Conservation (phyloP, 2,329 filamentous ascomycete genomes). For the Septoria linicola region DNA sequence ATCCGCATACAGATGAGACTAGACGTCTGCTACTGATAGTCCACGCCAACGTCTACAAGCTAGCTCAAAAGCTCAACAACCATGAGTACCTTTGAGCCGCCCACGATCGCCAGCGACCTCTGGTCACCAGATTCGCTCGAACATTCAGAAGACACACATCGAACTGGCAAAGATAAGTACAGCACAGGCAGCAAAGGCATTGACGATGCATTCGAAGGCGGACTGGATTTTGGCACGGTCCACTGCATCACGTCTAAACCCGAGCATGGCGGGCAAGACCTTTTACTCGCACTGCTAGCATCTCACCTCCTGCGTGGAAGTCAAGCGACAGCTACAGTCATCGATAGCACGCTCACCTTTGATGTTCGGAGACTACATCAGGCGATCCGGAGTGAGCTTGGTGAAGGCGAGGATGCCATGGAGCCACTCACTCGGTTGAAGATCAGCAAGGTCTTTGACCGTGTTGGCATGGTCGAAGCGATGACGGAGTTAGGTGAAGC, state of each 20-base stretch:
- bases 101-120: constrained; percentile 1
- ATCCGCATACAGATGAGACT: too few species aligned
- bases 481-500: constrained; percentile 46
- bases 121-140: not conserved
- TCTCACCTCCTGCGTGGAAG: constrained; percentile 40
- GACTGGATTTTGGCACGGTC: constrained; percentile 39
- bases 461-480: constrained; percentile 49
- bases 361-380: constrained; percentile 45
- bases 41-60: not conserved
- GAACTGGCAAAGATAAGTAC: not conserved
- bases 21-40: too few species aligned
- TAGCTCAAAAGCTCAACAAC: too few species aligned
- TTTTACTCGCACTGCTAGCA: constrained; percentile 41
- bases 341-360: constrained; percentile 50
- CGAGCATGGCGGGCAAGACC: constrained; percentile 27
- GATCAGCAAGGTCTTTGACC: constrained; percentile 54
- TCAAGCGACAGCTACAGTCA: constrained; percentile 40
- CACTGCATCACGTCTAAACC: constrained; percentile 40
- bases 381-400: constrained; percentile 18
- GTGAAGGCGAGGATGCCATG: not conserved
- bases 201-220: constrained; percentile 42
- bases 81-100: not conserved
- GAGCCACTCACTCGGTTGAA: constrained; percentile 45
- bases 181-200: constrained; percentile 28
- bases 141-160: not conserved